Evolutionary conservation across 139 green algal species (phyloP).

Genomic region (Tetratostichococcus sp.): DNA sequence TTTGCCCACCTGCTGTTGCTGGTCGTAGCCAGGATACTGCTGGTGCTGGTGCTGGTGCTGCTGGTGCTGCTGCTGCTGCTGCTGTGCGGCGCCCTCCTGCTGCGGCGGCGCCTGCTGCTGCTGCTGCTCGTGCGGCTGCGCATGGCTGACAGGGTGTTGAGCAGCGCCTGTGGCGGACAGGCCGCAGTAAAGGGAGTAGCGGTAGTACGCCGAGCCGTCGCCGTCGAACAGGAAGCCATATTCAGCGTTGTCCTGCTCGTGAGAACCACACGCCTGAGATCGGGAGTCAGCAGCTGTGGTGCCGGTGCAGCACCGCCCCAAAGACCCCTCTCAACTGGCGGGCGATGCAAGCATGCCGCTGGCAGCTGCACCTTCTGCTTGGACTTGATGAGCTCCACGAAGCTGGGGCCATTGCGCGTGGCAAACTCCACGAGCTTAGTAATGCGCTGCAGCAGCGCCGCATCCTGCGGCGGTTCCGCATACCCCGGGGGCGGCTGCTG

Average conservation of each 20-base stretch:
- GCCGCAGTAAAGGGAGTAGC: neutral
- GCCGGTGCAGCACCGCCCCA: no score
- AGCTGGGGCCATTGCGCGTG: slow-evolving; percentile 34
- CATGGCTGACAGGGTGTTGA: neutral
- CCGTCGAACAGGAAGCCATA: slow-evolving; percentile 41
- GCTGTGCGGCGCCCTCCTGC: neutral
- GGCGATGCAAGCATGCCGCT: no score
- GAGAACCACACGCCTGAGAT: neutral
- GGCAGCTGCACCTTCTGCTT: slow-evolving; percentile 31
- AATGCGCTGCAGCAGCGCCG: slow-evolving; percentile 17
- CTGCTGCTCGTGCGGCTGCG: neutral
- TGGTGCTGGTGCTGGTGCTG: neutral
- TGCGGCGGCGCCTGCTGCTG: neutral
- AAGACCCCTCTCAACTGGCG: no score
- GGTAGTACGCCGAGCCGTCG: neutral
- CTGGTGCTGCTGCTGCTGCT: neutral
- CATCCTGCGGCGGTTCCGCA: slow-evolving; percentile 14
- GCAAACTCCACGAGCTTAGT: slow-evolving; percentile 33
- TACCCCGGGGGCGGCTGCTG: slow-evolving; percentile 24
- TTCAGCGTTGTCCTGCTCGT: slow-evolving; percentile 25
- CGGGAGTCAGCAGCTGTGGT: no score
- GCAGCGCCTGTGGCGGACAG: neutral
- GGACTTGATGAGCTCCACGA: slow-evolving; percentile 41
- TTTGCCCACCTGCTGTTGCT: neutral
- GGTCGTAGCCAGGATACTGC: neutral